Conservation (phyloP, 495 filamentous ascomycete species). For the Evernia prunastri region DNA sequence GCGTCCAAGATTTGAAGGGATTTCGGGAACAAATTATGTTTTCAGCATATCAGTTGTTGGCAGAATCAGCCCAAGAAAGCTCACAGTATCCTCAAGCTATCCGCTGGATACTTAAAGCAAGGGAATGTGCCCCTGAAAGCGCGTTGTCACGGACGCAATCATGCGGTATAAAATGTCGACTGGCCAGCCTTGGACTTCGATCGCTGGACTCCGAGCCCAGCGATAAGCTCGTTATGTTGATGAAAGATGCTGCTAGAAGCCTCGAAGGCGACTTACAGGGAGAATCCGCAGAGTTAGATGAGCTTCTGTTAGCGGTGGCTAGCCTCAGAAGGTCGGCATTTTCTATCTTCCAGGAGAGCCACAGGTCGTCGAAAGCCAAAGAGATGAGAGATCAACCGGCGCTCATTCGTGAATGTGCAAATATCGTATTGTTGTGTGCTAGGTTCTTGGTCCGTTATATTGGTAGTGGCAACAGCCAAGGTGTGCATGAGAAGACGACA, state of each 20-base stretch:
- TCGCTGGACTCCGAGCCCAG: not conserved
- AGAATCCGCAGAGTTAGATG: conserved; percentile 58
- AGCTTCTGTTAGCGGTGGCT: conserved; percentile 59
- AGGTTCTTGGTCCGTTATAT: conserved; percentile 41
- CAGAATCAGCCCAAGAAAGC: conserved; percentile 40
- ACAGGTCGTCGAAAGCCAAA: conserved; percentile 17
- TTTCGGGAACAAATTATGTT: conserved; percentile 7
- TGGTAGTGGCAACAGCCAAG: conserved; percentile 42
- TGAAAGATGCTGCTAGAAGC: conserved; percentile 42
- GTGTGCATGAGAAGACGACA: conserved; percentile 42
- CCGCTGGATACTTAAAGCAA: conserved; percentile 40
- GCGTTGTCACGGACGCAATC: conserved; percentile 14
- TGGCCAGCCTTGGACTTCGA: conserved; percentile 15
- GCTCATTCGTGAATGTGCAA: conserved; percentile 12
- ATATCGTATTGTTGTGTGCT: conserved; percentile 15
- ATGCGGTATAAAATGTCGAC: conserved; percentile 16
- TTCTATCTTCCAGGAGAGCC: conserved; percentile 38
- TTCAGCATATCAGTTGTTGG: conserved; percentile 30
- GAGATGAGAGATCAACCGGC: conserved; percentile 1
- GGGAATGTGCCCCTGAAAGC: conserved; percentile 25
- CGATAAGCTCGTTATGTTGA: conserved; percentile 14
- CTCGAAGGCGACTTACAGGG: conserved; percentile 56
- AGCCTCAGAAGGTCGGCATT: conserved; percentile 55
- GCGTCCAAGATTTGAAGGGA: not conserved
- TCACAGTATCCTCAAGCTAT: conserved; percentile 41